Evolutionary conservation across 225 moss, liverwort and hornwort genomes (phyloP), one percentile per base, ranked within the genome.

Genomic region (Lunularia cruciata): DNA sequence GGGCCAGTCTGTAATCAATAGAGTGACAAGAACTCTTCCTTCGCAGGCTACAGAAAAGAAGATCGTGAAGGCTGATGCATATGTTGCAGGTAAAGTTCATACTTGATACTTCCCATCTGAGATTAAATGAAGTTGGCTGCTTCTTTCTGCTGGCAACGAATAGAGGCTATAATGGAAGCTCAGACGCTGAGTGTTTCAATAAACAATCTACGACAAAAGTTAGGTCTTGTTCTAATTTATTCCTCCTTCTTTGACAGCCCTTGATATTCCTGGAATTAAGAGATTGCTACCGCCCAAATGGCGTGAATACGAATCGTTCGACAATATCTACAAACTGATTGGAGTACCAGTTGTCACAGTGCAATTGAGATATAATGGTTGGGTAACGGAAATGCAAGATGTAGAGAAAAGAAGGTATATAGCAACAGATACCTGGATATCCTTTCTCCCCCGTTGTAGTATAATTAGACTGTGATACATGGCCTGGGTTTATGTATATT

Each of bases 301-400:
- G 95, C 92, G 95, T 12, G 72, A 88, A 56, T 86, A 86, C 81
- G 86, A 89, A 33, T 81, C 77, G 36, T 95, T 95, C 63, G 95
- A 95, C 77, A 87, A 90, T 20, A 95, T 95, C 53, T 95, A 92
- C 83, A 95, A 95, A 74, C 89, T 95, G 55, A 84, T 84, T 51
- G 95, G 95, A 62, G 95, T 95, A 49, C 95, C 95, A 42, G 95
- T 95, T 62, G 84, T 95, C 60, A 95, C 95, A 5, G 95, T 95
- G 64, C 95, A 95, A 70, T 75, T 95, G 85, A 86, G 92, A 65
- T 95, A 92, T 9, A 95, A 95, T 73, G 95, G 95, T 51, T 92
- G 95, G 95, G 86, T 95, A 18, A 95, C 95, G 37, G 95, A 95
- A 83, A 92, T 95, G 95, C 80, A 86, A 71, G 92, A 95, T 69